Evolutionary conservation across 2,329 filamentous ascomycete species (phyloP).

Genomic region (Epichloe gansuensis): DNA sequence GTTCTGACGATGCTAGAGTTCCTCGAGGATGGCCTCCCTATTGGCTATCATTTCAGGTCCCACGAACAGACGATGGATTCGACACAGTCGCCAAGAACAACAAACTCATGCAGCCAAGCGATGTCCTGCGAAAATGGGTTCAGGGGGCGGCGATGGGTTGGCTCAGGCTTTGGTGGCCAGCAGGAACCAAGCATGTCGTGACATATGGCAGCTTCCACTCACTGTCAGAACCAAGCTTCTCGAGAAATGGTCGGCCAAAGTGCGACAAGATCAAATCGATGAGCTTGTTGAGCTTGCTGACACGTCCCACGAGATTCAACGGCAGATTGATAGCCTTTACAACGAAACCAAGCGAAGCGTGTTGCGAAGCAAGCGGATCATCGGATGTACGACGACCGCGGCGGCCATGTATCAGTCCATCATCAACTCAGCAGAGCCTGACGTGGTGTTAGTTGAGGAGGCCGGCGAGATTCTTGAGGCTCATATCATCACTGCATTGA

Average conservation of each 20-base stretch:
- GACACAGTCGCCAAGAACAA: too few species aligned
- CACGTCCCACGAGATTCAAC: too few species aligned
- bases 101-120: too few species aligned
- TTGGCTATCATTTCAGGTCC: constrained; percentile 44
- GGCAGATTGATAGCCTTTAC: constrained; percentile 28
- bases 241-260: too few species aligned
- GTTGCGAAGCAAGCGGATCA: constrained; percentile 44
- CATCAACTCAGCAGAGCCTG: constrained; percentile 41
- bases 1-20: constrained; percentile 39
- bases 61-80: constrained; percentile 20
- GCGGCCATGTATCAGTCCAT: constrained; percentile 49
- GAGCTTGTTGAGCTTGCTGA: too few species aligned
- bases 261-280: too few species aligned
- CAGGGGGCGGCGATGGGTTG: too few species aligned
- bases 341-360: constrained; percentile 28
- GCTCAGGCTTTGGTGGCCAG: too few species aligned
- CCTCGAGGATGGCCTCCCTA: constrained; percentile 35
- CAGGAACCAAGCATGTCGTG: too few species aligned
- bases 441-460: constrained; percentile 57
- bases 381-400: constrained; percentile 60
- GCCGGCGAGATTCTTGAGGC: constrained; percentile 62
- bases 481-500: constrained; percentile 48
- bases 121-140: too few species aligned
- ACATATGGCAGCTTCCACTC: too few species aligned
- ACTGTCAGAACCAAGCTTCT: too few species aligned